phyloP scores from a whole-genome alignment of 768 basidiomycete species.

The Hemileccinum rubropunctum region DNA sequence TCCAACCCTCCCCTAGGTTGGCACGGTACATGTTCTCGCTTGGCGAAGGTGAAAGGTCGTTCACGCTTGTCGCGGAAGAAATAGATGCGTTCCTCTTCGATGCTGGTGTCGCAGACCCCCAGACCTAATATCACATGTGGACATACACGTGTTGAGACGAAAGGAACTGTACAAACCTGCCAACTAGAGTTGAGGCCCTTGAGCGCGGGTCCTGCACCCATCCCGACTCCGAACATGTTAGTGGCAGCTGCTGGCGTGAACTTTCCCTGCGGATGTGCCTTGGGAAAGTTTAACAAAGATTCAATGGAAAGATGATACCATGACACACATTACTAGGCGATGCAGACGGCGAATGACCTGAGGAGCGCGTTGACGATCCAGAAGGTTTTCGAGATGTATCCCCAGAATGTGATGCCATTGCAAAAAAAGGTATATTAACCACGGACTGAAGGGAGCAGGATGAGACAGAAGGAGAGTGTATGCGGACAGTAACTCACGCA shows the following conservation, averaged over 20 bases:
- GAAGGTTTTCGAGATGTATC: constrained; percentile 65
- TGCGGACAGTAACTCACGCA: constrained; percentile 24
- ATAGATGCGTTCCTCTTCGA: constrained; percentile 60
- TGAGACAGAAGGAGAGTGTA: constrained; percentile 13
- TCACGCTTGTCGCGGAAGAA: constrained; percentile 55
- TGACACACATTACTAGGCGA: constrained; percentile 57
- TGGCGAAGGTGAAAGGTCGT: constrained; percentile 45
- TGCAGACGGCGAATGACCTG: constrained; percentile 57
- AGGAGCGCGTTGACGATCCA: constrained; percentile 64
- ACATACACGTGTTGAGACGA: constrained; percentile 4
- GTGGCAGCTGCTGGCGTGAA: constrained; percentile 38
- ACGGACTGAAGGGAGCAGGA: constrained; percentile 24
- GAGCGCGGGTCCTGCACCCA: constrained; percentile 45
- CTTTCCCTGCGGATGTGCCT: constrained; percentile 47
- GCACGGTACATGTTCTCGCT: constrained; percentile 47
- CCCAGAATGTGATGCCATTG: constrained; percentile 35
- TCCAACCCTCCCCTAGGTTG: constrained; percentile 51
- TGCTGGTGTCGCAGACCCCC: constrained; percentile 48
- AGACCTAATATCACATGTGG: constrained; percentile 44
- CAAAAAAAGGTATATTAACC: constrained; percentile 25
- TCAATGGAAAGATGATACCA: background rate
- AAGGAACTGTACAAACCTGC: constrained; percentile 48
- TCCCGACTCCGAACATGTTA: constrained; percentile 53
- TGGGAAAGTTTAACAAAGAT: constrained; percentile 11
- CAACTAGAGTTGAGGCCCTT: constrained; percentile 61